Evolutionary conservation across 371 early-diverging fungal species (phyloP), one percentile per base, ranked within the genome.

Genomic region (Apophysomyces variabilis): DNA sequence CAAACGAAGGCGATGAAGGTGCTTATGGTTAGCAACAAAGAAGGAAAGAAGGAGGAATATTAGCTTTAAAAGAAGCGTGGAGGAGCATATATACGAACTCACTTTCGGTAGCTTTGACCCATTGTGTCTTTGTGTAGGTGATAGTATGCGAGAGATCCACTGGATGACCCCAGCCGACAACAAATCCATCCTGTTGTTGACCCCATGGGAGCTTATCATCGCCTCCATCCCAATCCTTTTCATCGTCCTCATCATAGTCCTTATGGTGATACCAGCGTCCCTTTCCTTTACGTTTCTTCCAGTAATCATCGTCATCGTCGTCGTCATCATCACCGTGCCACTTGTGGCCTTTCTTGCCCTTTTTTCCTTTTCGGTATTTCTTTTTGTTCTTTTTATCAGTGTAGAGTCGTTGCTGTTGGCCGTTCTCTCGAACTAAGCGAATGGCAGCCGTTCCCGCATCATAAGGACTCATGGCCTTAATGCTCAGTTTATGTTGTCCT

Each of bases 131-230:
- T 7, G 58, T 57, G 18, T 8, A 36, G 7, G 38, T 39, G 4
- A 64, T 35, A 13, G 59, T 66, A 38, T 66, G 66, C 1, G 58
- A 21, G 16, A 65, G 41, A 26, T 65, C 58, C 11, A 65, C 38
- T 1, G 58, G 65, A 35, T 58, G 58, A 5, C 37, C 45, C 36
- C 58, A 65, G n/a, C 54, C 54, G 9, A 50, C 54, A 11, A 50
- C 21, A 21, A 50, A 50, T 7, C 54, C 54, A 5, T 50, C 54
- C 8, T 50, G 18, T n/a, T 65, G 16, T n/a, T 62, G 57, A 38
- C 58, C 62, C 16, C 58, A n/a, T 13, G 58, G 43, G 6, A 18
- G 16, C 32, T 41, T 35, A 35, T 57, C 65, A n/a, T 47, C 50
- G 13, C 21, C 63, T 36, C 21, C 54, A 50, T 50, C 54, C 54